Base-by-base conservation (phyloP, 768 basidiomycete species). In the Leccinum truebloodii region DNA sequence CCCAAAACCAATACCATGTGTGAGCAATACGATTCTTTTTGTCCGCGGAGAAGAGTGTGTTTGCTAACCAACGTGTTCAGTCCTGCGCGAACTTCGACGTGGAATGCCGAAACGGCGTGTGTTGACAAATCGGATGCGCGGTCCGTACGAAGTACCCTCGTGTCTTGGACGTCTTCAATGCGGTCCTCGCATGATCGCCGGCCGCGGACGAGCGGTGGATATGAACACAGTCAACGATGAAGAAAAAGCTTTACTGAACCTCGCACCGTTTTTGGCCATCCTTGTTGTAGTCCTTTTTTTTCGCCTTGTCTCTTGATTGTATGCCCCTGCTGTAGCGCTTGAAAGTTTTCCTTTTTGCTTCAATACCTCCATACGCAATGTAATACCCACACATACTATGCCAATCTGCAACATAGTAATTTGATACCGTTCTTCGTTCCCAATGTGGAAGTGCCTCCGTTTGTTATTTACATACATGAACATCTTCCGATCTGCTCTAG, bases 191-290 rank as follows among this genome's bases (percentile, higher is more conserved):
- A 28, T 24, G 7, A n/a, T 22, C 34, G 54, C 7, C 41, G 63
- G 24, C 35, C 59, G 9, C 58, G 20, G 14, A 13, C 57, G 46
- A 56, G 44, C 30, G 16, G 37, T 14, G 60, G 46, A n/a, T 57
- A 63, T 54, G 59, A 62, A 12, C 59, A 51, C 12, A 28, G 26
- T 28, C 50, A 35, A 32, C 57, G 73, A 63, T 75, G 71, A 69
- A 67, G 41, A 41, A 41, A 41, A 41, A 4, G 39, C 8, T 41
- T 41, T 39, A 18, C 7, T 9, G 26, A 28, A 32, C 30, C 30
- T 12, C 12, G 32, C 32, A 34, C 32, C 32, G 10, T 34, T 34
- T 34, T 12, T 10, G 1, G 1, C 3, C 9, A n/a, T 34, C 37
- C 37, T 39, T 39, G 37, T 39, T n/a, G 39, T 41, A 41, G 37